A percentile compares a stretch with the other conserved stretches of the same genome.
Conservation (phyloP, 2,329 filamentous ascomycete species). For the Drechslera avenae region DNA sequence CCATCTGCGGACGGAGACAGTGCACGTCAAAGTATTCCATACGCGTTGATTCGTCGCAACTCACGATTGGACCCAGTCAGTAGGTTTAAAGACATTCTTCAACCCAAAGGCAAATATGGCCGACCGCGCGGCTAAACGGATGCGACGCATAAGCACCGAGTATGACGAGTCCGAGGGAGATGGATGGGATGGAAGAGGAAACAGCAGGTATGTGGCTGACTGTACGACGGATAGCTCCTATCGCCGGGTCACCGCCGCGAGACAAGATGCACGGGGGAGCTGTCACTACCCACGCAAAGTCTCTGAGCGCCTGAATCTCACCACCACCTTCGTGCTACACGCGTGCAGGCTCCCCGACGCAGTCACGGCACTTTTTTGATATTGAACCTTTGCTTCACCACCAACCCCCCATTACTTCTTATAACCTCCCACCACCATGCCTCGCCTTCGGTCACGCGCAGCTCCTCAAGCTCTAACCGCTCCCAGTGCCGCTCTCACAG, state of each 20-base stretch:
- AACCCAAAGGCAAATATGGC: constrained; percentile 24
- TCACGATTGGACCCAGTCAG: constrained; percentile 7
- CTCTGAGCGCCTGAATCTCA: constrained; percentile 7
- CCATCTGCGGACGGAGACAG: constrained; percentile 14
- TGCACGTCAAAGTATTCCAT: constrained; percentile 1
- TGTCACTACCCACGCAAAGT: constrained; percentile 1
- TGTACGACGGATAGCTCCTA: constrained; percentile 25
- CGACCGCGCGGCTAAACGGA: constrained; percentile 46
- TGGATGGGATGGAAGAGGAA: constrained; percentile 43
- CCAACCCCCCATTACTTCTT: no score
- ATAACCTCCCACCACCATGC: constrained; percentile 31
- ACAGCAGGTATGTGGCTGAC: constrained; percentile 43
- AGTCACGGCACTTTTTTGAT: constrained; percentile 12
- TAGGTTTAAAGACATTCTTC: not conserved
- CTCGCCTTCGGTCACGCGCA: constrained; percentile 47
- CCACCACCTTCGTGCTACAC: constrained; percentile 27
- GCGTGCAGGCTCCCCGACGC: constrained; percentile 22
- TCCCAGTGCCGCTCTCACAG: constrained; percentile 43
- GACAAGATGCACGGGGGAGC: constrained; percentile 22
- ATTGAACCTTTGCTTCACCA: constrained; percentile 1
- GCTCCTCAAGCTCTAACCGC: constrained; percentile 38
- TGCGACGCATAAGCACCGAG: constrained; percentile 49
- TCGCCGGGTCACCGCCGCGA: constrained; percentile 31
- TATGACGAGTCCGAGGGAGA: constrained; percentile 44
- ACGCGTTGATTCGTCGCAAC: constrained; percentile 16